These are phyloP conservation scores for Malassezia brasiliensis DNA, from an alignment of 1,284 basidiomycete genomes.

Conservation along the genomic window DNA sequence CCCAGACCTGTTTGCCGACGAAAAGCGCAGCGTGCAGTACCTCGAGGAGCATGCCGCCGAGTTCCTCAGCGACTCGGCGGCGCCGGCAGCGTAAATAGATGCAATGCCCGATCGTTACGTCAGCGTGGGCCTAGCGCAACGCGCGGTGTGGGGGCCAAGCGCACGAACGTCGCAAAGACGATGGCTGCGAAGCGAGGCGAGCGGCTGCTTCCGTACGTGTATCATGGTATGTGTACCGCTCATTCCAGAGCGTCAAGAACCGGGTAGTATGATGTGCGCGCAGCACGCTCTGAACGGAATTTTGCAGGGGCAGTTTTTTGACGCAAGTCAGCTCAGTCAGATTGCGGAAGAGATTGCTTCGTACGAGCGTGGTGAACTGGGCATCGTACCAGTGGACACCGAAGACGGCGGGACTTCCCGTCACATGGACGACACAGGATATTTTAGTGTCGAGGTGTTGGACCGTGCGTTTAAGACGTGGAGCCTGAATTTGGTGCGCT, in stretches of 20 bases:
- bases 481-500: conserved; percentile 20
- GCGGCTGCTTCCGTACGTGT: conserved; percentile 6
- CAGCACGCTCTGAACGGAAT: conserved; percentile 44
- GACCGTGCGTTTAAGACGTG: conserved; percentile 31
- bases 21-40: conserved; percentile 87
- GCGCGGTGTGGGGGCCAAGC: neutral
- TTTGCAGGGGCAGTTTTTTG: conserved; percentile 41
- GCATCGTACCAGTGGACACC: conserved; percentile 21
- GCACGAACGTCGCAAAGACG: neutral
- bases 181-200: neutral
- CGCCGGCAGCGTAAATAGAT: neutral
- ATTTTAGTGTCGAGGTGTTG: conserved; percentile 38
- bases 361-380: conserved; percentile 27
- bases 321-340: conserved; percentile 38
- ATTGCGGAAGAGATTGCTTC: conserved; percentile 29
- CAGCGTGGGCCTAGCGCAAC: neutral
- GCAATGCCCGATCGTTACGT: neutral
- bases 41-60: conserved; percentile 69
- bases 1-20: conserved; percentile 66
- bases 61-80: conserved; percentile 49
- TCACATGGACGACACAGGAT: conserved; percentile 46
- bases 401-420: conserved; percentile 19
- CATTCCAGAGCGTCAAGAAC: conserved; percentile 32
- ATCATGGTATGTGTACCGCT: conserved; percentile 8
- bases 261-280: conserved; percentile 45